Evolutionary conservation across 768 basidiomycete species (phyloP), one percentile per base, ranked within the genome.

Genomic region (Pleurotus djamor): DNA sequence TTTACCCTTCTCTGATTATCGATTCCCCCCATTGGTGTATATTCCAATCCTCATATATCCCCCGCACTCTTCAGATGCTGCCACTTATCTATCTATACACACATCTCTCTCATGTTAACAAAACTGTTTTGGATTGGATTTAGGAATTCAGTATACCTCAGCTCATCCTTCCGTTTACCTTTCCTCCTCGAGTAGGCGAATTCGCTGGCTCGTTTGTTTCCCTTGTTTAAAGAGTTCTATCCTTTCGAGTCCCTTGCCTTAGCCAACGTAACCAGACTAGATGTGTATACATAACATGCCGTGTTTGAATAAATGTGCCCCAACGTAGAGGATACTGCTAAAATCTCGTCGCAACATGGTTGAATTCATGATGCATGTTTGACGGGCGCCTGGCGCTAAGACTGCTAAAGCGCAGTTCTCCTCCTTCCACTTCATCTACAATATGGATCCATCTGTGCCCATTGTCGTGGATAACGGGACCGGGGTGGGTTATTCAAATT

Each of bases 381-480:
- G 21, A 28, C 21, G 21, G 21, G 21, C 21, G 21, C 21, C 21
- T 28, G 21, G 21, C 21, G 21, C 21, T 28, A 28, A 28, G 21
- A 28, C 21, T 28, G 21, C 21, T 28, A 28, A 28, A 28, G 21
- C 21, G 21, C 21, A 28, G 21, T 28, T 28, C 21, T 28, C 21
- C 21, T 28, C 21, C 21, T 28, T 28, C 21, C 21, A 28, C 21
- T 28, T 28, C 21, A 28, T 28, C 21, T 28, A 28, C 21, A 28
- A 28, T 28, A 82, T 83, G 82, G 80, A 80, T 63, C 60, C 77
- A 66, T 77, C 74, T 59, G 65, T 72, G 33, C 88, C 88, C 34
- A 73, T 94, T 60, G 91, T 94, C 33, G 91, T 94, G 59, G 92
- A 94, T 66, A 94, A 94, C 62, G 92, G 92, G 68, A 94, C 92